Percentiles rank a stretch among this genome's conserved stretches.
Conservation (phyloP, 2,329 filamentous ascomycete genomes). For the Aspergillus neotritici region DNA sequence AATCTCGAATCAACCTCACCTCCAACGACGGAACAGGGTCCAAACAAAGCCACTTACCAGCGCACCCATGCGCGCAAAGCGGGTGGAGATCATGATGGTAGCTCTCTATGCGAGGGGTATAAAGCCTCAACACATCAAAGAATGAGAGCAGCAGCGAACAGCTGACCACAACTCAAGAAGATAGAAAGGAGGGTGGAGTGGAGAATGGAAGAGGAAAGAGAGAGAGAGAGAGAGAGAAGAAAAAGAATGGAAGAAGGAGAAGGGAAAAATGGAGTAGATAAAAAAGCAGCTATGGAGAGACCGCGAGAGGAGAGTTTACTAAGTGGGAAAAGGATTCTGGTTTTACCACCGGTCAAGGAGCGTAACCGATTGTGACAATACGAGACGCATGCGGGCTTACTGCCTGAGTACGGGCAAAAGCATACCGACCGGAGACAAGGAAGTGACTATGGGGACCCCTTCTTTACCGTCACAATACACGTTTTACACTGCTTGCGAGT, state of each 20-base stretch:
- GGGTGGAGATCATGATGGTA: conserved; percentile 44
- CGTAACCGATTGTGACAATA: conserved; percentile 36
- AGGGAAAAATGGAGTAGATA: conserved; percentile 29
- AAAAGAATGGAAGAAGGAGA: conserved; percentile 31
- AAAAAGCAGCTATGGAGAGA: conserved; percentile 32
- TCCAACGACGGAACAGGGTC: no score
- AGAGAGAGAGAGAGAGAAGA: conserved; percentile 27
- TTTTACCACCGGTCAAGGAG: conserved; percentile 32
- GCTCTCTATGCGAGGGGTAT: conserved; percentile 36
- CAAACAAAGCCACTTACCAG: conserved; percentile 35
- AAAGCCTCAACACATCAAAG: conserved; percentile 36
- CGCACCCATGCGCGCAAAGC: conserved; percentile 44
- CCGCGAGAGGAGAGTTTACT: conserved; percentile 23
- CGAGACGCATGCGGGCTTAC: conserved; percentile 24
- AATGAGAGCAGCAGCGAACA: conserved; percentile 24
- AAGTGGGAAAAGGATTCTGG: conserved; percentile 31
- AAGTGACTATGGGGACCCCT: conserved; percentile 15
- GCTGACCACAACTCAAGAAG: conserved; percentile 32
- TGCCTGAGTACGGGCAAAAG: conserved; percentile 9
- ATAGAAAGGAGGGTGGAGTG: conserved; percentile 35
- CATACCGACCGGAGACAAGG: conserved; percentile 29
- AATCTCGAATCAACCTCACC: no score
- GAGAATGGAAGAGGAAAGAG: conserved; percentile 25
- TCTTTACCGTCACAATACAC: conserved; percentile 2
- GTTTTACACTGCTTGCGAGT: no score